Conservation (phyloP, 139 green algal species). For the Diplosphaera chodatii region DNA sequence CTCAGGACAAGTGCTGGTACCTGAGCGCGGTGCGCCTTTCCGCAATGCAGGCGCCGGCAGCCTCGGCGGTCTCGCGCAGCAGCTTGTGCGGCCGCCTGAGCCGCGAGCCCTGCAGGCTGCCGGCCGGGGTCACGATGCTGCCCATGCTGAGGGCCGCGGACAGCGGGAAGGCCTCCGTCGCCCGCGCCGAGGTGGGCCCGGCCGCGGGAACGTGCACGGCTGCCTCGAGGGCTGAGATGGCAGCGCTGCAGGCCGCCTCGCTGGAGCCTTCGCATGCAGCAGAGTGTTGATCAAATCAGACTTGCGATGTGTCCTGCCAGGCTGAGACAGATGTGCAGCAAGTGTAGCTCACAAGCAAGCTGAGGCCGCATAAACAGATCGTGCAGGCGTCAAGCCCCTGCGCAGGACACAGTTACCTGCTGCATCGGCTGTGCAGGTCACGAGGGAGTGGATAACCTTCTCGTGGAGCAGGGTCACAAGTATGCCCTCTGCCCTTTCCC, state of each 20-base stretch:
- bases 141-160: neutral
- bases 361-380: too few species aligned
- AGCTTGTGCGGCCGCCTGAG: neutral
- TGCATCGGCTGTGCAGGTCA: neutral
- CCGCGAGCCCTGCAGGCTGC: neutral
- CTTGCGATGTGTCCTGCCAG: too few species aligned
- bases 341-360: neutral
- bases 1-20: neutral
- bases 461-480: neutral
- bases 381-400: too few species aligned
- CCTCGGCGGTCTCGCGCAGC: neutral
- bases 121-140: neutral
- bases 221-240: neutral
- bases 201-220: neutral
- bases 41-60: slow-evolving; percentile 1
- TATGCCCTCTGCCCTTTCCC: neutral
- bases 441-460: neutral
- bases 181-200: neutral
- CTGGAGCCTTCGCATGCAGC: too few species aligned
- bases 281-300: too few species aligned
- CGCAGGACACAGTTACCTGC: neutral
- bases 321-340: too few species aligned
- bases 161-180: neutral
- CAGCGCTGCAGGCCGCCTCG: neutral
- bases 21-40: neutral